phyloP scores from a whole-genome alignment of 768 basidiomycete species.

The Candolleomyces aberdarensis region DNA sequence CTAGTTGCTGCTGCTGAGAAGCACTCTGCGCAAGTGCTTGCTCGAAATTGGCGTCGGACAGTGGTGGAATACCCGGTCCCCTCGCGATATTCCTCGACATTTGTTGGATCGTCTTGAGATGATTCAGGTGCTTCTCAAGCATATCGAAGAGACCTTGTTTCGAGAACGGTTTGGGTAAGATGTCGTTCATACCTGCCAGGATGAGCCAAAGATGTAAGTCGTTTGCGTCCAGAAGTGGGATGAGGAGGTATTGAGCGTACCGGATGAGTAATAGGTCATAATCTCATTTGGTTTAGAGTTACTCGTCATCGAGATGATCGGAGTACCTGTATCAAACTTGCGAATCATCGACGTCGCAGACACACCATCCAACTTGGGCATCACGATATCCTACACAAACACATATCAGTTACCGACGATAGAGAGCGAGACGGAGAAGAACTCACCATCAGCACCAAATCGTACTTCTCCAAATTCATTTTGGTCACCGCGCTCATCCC shows the following conservation, averaged over 20 bases:
- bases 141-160: slow-evolving; percentile 87
- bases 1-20: slow-evolving; percentile 8
- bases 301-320: slow-evolving; percentile 98
- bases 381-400: slow-evolving; percentile 79
- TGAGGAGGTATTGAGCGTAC: slow-evolving; percentile 24
- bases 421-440: slow-evolving; percentile 8
- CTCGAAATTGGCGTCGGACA: slow-evolving; percentile 52
- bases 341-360: slow-evolving; percentile 91
- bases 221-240: neutral
- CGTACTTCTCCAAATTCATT: slow-evolving; percentile 96
- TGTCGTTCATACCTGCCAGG: slow-evolving; percentile 85
- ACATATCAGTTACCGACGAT: neutral
- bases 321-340: slow-evolving; percentile 92
- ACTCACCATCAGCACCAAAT: slow-evolving; percentile 90
- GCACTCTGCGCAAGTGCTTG: slow-evolving; percentile 42
- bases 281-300: slow-evolving; percentile 93
- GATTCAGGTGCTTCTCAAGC: slow-evolving; percentile 93
- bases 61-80: slow-evolving; percentile 62
- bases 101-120: slow-evolving; percentile 83
- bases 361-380: slow-evolving; percentile 86
- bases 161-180: slow-evolving; percentile 96
- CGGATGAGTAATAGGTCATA: slow-evolving; percentile 84
- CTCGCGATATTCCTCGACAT: slow-evolving; percentile 62
- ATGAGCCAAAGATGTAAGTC: neutral
- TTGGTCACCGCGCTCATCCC: slow-evolving; percentile 90